phyloP scores from a whole-genome alignment of 176 grass and related monocot species.

The Phyllostachys edulis region DNA sequence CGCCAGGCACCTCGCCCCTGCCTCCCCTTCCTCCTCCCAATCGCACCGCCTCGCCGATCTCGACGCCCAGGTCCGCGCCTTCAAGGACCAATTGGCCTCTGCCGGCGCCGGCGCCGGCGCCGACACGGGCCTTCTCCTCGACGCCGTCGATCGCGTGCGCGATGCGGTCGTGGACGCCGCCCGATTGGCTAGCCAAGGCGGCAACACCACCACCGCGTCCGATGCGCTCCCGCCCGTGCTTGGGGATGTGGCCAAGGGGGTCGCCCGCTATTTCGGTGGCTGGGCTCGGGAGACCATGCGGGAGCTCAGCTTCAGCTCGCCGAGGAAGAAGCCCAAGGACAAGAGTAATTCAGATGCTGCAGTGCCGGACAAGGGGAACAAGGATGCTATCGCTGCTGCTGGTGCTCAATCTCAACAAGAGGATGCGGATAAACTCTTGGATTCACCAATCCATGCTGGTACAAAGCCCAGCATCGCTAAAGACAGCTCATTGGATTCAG shows the following conservation, averaged over 20 bases:
- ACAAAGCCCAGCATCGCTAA: background rate
- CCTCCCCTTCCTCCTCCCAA: conserved; percentile 1
- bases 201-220: background rate
- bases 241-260: conserved; percentile 31
- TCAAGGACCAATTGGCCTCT: conserved; percentile 36
- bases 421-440: background rate
- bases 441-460: background rate
- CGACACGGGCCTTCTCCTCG: conserved; percentile 8
- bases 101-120: too few species aligned
- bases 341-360: too few species aligned
- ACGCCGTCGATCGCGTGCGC: conserved; percentile 47
- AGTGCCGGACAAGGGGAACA: too few species aligned
- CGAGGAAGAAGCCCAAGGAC: conserved; percentile 41
- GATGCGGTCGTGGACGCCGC: conserved; percentile 21
- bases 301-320: conserved; percentile 46
- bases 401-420: background rate
- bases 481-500: background rate
- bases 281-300: conserved; percentile 49
- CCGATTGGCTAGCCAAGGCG: conserved; percentile 10
- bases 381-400: background rate
- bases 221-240: conserved; percentile 13
- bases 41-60: conserved; percentile 45
- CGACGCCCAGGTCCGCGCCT: conserved; percentile 46
- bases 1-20: conserved; percentile 38
- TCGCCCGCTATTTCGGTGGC: conserved; percentile 38